Conservation (phyloP, 305 asterid genomes). For the Coffea humblotiana region DNA sequence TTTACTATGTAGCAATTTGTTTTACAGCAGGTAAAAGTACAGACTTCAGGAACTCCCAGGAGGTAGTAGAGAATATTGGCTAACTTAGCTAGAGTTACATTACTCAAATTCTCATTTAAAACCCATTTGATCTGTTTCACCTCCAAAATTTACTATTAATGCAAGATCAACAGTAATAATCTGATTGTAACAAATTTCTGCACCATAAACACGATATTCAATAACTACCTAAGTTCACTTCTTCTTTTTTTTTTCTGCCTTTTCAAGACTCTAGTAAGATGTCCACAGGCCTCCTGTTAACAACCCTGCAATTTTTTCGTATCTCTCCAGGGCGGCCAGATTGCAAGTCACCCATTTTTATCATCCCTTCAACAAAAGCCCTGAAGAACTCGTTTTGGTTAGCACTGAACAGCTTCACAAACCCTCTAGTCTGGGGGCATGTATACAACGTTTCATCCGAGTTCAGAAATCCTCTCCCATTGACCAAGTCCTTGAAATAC, state of each 20-base stretch:
- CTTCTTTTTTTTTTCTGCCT: not conserved
- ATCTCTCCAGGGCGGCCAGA: slow-evolving; percentile 62
- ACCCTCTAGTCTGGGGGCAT: slow-evolving; percentile 41
- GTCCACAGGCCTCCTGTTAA: slow-evolving; percentile 28
- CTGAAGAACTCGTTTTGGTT: slow-evolving; percentile 37
- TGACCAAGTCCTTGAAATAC: slow-evolving; percentile 65
- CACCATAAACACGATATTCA: slow-evolving; percentile 1
- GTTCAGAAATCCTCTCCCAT: slow-evolving; percentile 74
- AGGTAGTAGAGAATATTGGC: not conserved
- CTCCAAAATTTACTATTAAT: not conserved
- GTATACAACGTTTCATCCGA: slow-evolving; percentile 74
- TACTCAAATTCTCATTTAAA: not conserved
- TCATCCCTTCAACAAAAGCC: slow-evolving; percentile 71
- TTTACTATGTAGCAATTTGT: not conserved
- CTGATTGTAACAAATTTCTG: not conserved
- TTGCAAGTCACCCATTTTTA: slow-evolving; percentile 70
- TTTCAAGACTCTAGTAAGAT: slow-evolving; percentile 24
- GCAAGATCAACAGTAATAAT: not conserved
- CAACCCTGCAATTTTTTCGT: slow-evolving; percentile 62
- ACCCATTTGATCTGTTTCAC: not conserved
- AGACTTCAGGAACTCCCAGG: not conserved
- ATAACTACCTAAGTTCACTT: not conserved
- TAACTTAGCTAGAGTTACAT: not conserved
- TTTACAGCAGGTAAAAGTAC: not conserved
- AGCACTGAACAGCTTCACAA: slow-evolving; percentile 45